phyloP scores from a whole-genome alignment of 805 yeast species.

The Saturnispora ahearnii region DNA sequence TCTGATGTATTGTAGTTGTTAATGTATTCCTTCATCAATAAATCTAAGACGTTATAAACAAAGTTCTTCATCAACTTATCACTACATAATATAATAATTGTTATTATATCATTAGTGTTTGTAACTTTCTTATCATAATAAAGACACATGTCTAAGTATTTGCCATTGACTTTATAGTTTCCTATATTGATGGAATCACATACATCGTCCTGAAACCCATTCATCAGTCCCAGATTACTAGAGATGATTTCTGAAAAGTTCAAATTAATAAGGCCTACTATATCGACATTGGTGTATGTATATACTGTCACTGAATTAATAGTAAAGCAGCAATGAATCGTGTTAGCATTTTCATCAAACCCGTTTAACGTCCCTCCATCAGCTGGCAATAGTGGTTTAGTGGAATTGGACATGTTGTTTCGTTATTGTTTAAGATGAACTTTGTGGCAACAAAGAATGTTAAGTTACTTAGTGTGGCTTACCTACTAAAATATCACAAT shows the following conservation, averaged over 20 bases:
- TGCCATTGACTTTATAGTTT: conserved; percentile 14
- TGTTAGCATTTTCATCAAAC: conserved; percentile 12
- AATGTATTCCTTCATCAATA: conserved; percentile 39
- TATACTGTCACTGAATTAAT: conserved; percentile 50
- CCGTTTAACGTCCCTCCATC: background rate
- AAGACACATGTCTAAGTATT: conserved; percentile 24
- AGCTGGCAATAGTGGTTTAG: background rate
- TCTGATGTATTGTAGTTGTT: conserved; percentile 16
- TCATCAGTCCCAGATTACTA: conserved; percentile 45
- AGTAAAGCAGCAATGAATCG: conserved; percentile 25
- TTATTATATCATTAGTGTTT: conserved; percentile 39
- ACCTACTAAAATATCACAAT: background rate
- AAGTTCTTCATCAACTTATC: conserved; percentile 36
- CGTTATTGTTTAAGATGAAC: background rate
- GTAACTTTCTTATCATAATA: conserved; percentile 42
- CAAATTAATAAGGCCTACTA: conserved; percentile 34
- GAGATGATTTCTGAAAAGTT: conserved; percentile 47
- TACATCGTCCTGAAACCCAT: conserved; percentile 33
- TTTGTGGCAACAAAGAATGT: background rate
- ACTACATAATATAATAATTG: conserved; percentile 42
- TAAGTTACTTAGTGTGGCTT: background rate
- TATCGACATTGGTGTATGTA: conserved; percentile 42
- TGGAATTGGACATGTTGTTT: background rate
- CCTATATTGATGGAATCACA: conserved; percentile 22
- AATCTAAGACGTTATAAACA: conserved; percentile 39